Evolutionary conservation across 2,329 filamentous ascomycete species (phyloP).

Genomic region (Bipolaris oryzae): DNA sequence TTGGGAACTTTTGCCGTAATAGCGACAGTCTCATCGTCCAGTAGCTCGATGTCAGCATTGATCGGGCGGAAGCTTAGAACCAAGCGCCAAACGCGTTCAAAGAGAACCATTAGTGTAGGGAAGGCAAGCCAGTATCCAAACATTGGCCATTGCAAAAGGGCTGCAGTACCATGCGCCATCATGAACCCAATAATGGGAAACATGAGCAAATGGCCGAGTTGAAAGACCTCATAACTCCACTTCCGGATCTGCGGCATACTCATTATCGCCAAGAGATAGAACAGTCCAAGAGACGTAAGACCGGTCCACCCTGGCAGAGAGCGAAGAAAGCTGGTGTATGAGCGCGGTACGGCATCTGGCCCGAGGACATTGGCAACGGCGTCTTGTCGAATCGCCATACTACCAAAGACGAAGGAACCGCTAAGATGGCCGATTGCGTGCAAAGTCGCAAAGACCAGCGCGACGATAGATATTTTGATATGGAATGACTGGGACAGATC

Average conservation of each 20-base stretch:
- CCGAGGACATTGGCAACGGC: slow-evolving; percentile 55
- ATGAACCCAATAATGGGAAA: slow-evolving; percentile 63
- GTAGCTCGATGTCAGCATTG: slow-evolving; percentile 55
- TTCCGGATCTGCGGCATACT: slow-evolving; percentile 59
- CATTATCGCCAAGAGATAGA: slow-evolving; percentile 57
- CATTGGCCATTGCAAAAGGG: slow-evolving; percentile 61
- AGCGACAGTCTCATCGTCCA: slow-evolving; percentile 61
- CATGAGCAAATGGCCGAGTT: slow-evolving; percentile 63
- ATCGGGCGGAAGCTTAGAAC: slow-evolving; percentile 57
- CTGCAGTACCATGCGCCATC: slow-evolving; percentile 60
- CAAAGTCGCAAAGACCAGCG: slow-evolving; percentile 57
- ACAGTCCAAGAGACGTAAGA: slow-evolving; percentile 56
- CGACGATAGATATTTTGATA: slow-evolving; percentile 60
- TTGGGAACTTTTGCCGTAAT: slow-evolving; percentile 58
- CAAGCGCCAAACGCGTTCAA: slow-evolving; percentile 57
- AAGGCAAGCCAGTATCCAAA: slow-evolving; percentile 63
- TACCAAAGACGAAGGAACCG: slow-evolving; percentile 60
- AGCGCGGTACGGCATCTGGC: slow-evolving; percentile 50
- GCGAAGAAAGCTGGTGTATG: slow-evolving; percentile 56
- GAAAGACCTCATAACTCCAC: slow-evolving; percentile 63
- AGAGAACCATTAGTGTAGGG: slow-evolving; percentile 58
- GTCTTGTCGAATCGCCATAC: slow-evolving; percentile 52
- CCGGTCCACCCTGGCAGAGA: slow-evolving; percentile 60
- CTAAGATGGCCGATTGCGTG: slow-evolving; percentile 62
- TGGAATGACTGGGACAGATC: slow-evolving; percentile 63